Conservation (phyloP, 2,329 filamentous ascomycete species). For the Bimuria novae-zelandiae region DNA sequence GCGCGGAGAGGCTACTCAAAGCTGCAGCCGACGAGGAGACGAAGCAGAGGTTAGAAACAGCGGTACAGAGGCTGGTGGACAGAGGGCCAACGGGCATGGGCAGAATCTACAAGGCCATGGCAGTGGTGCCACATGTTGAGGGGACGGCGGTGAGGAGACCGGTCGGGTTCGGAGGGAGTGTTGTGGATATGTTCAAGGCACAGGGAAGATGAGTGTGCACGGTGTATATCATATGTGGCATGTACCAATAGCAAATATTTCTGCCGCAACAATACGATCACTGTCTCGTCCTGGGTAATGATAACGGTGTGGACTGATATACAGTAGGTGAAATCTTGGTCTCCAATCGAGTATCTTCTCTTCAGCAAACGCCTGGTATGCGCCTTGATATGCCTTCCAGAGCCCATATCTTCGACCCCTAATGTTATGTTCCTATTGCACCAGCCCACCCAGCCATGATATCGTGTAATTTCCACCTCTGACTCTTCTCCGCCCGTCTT, state of each 20-base stretch:
- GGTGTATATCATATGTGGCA: neutral
- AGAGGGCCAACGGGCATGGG: constrained; percentile 86
- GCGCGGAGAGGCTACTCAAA: constrained; percentile 35
- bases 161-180: constrained; percentile 85
- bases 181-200: constrained; percentile 20
- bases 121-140: constrained; percentile 70
- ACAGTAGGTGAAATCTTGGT: too few relatives aligned
- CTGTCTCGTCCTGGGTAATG: too few relatives aligned
- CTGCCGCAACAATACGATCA: too few relatives aligned
- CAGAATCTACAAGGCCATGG: constrained; percentile 89
- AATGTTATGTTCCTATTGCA: neutral
- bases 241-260: neutral
- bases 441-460: neutral
- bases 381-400: neutral
- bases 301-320: too few relatives aligned
- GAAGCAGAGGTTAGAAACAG: constrained; percentile 64
- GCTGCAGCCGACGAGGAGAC: constrained; percentile 46
- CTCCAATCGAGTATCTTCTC: too few relatives aligned
- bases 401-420: neutral
- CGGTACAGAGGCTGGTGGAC: constrained; percentile 85
- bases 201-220: neutral
- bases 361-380: too few relatives aligned
- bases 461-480: neutral
- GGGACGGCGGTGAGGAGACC: constrained; percentile 74
- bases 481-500: neutral